Conservation (phyloP, 2,329 filamentous ascomycete genomes). For the Aureobasidium zeae region DNA sequence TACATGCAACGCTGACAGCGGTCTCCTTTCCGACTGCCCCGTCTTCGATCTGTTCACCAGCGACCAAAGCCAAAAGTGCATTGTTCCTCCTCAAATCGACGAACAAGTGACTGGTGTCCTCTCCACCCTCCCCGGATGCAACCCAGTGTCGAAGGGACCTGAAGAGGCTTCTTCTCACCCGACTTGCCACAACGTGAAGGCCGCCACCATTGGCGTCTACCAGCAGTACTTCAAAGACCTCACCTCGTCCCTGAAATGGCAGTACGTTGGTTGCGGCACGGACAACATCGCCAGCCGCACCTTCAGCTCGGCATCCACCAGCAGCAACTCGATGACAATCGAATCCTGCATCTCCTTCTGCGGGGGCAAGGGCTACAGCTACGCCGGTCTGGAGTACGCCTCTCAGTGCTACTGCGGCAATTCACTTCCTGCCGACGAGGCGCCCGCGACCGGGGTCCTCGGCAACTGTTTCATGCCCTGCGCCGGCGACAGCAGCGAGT, state of each 20-base stretch:
- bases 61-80: constrained; percentile 19
- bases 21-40: constrained; percentile 28
- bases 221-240: constrained; percentile 18
- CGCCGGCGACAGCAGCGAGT: constrained; percentile 36
- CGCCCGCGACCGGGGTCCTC: constrained; percentile 40
- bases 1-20: constrained; percentile 26
- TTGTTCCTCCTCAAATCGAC: constrained; percentile 27
- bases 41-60: constrained; percentile 25
- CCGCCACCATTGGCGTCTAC: constrained; percentile 18
- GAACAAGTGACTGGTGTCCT: constrained; percentile 25
- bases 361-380: constrained; percentile 21
- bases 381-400: constrained; percentile 27
- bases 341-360: constrained; percentile 26
- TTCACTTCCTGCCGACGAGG: constrained; percentile 23
- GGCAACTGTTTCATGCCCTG: constrained; percentile 49
- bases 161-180: constrained; percentile 17
- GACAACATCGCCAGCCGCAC: constrained; percentile 21
- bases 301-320: constrained; percentile 18
- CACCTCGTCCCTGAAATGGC: constrained; percentile 19
- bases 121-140: constrained; percentile 29
- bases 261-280: constrained; percentile 27
- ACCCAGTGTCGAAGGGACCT: constrained; percentile 26
- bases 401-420: constrained; percentile 28
- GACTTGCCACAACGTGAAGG: constrained; percentile 19
- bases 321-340: constrained; percentile 22